Evolutionary conservation across 2,329 filamentous ascomycete species (phyloP), one percentile per base, ranked within the genome.

Genomic region (Hymenoscyphus scutula): DNA sequence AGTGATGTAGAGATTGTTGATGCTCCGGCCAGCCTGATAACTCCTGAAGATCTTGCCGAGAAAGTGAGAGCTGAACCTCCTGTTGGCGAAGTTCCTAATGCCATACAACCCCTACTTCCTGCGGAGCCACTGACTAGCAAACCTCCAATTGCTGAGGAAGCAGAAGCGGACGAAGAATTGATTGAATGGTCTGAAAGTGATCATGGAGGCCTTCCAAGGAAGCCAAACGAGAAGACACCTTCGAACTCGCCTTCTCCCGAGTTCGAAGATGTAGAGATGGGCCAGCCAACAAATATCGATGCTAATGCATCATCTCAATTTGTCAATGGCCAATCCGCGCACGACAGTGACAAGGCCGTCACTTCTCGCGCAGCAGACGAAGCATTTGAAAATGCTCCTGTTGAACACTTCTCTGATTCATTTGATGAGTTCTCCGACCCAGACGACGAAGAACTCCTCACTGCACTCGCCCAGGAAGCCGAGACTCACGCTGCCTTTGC

Each of bases 401-500:
- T 63, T n/a, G 67, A 69, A 19, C 63, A 69, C 11, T 61, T 23
- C 34, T 56, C 38, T 17, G 61, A 56, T 53, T 51, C 45, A 32
- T 80, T 80, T 51, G 85, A 88, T 57, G 85, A 88, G 23, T 88
- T 89, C 69, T 95, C 90, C 37, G 94, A 98, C 67, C 90, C 92
- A 0, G 95, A 97, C 75, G 94, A 98, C 66, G 93, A 93, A 73
- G 92, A 97, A 69, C 82, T 99, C 6, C 83, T 98, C 61, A 86
- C 85, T 6, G 92, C 94, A 68, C 86, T 99, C 70, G 93, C 92
- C 0, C 86, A 89, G 29, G 96, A 99, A 80, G 91, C 90, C 1
- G 91, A 97, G 77, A 95, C 97, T 71, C 94, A 99, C 72, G 92
- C 91, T 3, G 88, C 94, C 5, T 99, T 99, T 73, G 92, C 93